Percentiles rank a stretch among this genome's conserved stretches.
These are phyloP conservation scores for Aureobasidium sp. DNA, from an alignment of 2,329 filamentous ascomycete genomes.

Conservation along the genomic window DNA sequence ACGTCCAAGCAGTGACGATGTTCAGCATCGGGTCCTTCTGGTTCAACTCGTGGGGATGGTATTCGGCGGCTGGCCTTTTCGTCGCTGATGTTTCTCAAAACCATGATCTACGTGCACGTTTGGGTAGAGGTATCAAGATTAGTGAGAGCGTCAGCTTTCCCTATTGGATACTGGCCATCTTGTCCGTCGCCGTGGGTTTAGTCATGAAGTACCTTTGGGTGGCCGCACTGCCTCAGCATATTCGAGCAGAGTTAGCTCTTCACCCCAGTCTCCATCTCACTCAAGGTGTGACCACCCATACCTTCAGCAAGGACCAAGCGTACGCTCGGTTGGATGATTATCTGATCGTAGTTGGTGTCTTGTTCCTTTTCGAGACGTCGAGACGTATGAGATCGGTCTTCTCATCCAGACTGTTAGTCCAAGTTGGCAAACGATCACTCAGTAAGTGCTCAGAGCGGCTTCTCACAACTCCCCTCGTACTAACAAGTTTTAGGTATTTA, in stretches of 20 bases:
- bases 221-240: conserved; percentile 18
- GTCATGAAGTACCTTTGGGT: conserved; percentile 21
- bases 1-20: conserved; percentile 24
- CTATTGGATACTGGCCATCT: conserved; percentile 14
- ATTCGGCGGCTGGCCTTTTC: conserved; percentile 20
- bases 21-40: conserved; percentile 24
- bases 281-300: conserved; percentile 13
- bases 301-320: conserved; percentile 16
- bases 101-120: conserved; percentile 14
- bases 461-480: background rate
- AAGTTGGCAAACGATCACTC: conserved; percentile 21
- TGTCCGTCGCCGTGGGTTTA: conserved; percentile 14
- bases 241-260: conserved; percentile 19
- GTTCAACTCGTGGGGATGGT: conserved; percentile 25
- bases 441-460: conserved; percentile 14
- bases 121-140: conserved; percentile 18
- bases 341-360: conserved; percentile 20
- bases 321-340: conserved; percentile 23
- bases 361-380: conserved; percentile 19
- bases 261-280: conserved; percentile 21
- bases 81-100: conserved; percentile 20
- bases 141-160: conserved; percentile 17
- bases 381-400: conserved; percentile 14
- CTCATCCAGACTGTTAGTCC: conserved; percentile 19
- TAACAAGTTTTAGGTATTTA: background rate